Conservation (phyloP, 306 rosid genomes). For the Macrotyloma uniflorum region DNA sequence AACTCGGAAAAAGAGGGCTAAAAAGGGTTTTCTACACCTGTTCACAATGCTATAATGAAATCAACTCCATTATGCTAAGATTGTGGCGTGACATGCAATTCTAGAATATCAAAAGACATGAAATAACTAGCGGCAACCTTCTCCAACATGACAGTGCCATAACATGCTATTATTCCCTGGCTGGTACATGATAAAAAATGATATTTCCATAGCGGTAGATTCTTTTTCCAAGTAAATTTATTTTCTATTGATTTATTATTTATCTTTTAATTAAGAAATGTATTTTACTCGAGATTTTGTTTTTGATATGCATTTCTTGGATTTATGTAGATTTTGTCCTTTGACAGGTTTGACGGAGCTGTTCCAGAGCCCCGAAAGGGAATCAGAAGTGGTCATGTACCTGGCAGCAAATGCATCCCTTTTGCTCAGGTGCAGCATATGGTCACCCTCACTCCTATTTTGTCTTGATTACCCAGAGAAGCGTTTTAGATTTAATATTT, state of each 20-base stretch:
- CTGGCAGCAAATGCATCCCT: conserved; percentile 90
- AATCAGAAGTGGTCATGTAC: conserved; percentile 90
- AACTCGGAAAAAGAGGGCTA: background rate
- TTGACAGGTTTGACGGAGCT: conserved; percentile 78
- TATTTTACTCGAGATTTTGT: background rate
- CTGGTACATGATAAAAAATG: background rate
- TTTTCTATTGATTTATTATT: background rate
- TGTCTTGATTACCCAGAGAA: background rate
- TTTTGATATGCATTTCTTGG: conserved; percentile 6
- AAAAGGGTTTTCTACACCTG: background rate
- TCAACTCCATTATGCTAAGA: background rate
- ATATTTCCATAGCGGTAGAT: background rate
- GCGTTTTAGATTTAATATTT: conserved; percentile 16
- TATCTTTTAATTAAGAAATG: background rate
- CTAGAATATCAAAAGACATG: background rate
- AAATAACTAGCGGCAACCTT: background rate
- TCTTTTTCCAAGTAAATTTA: background rate
- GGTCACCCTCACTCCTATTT: background rate
- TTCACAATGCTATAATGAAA: background rate
- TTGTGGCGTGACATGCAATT: background rate
- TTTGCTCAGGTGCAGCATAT: conserved; percentile 63
- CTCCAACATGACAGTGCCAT: background rate
- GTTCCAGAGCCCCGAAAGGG: conserved; percentile 89
- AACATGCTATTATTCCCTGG: background rate
- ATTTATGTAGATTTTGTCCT: conserved; percentile 41